Percentiles rank a stretch among this genome's conserved stretches.
Evolutionary conservation across 257 asterid genomes (phyloP).

Genomic region (Nicotiana attenuata): DNA sequence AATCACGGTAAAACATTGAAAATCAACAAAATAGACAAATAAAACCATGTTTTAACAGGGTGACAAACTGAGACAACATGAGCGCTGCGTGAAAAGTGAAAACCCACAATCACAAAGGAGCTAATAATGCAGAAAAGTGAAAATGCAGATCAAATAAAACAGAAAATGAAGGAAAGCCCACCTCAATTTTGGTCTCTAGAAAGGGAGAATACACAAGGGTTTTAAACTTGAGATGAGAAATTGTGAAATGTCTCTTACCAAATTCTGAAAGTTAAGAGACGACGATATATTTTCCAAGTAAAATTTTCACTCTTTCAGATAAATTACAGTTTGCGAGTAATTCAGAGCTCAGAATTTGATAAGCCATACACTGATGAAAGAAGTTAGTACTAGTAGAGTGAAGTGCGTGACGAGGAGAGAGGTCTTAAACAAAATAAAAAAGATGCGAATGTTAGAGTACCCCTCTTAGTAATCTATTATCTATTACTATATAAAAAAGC

Average conservation of each 20-base stretch:
- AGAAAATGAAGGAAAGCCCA: neutral
- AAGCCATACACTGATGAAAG: too few species aligned
- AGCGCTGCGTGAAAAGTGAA: neutral
- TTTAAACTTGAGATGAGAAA: neutral
- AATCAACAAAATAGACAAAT: neutral
- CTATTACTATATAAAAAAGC: too few species aligned
- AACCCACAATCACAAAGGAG: neutral
- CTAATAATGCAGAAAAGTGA: neutral
- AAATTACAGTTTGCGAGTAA: neutral
- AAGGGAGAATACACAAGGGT: neutral
- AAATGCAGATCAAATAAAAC: neutral
- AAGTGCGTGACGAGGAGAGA: too few species aligned
- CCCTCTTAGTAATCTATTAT: too few species aligned
- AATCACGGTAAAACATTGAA: neutral
- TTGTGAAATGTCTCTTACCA: too few species aligned
- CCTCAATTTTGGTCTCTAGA: neutral
- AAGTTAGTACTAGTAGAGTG: too few species aligned
- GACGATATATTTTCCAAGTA: neutral
- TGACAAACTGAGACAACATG: neutral
- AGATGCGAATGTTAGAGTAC: too few species aligned
- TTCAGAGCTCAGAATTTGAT: too few species aligned
- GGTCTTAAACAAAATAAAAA: too few species aligned
- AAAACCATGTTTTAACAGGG: too few species aligned
- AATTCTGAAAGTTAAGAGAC: neutral
- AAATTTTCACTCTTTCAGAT: neutral